phyloP scores from a whole-genome alignment of 805 yeast genomes.

The Kodamaea kakaduensis region DNA sequence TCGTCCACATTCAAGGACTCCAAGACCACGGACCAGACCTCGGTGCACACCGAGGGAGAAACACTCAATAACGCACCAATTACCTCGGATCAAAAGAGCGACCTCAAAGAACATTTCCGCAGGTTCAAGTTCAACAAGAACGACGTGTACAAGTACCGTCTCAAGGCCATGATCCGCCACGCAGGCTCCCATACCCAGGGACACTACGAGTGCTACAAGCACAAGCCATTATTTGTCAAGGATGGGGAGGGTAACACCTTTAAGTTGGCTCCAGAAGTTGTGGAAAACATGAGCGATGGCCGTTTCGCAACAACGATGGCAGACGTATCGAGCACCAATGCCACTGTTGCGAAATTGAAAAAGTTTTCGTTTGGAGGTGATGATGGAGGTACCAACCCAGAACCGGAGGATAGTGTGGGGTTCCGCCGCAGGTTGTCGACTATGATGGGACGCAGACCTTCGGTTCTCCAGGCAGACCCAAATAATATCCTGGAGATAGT shows the following conservation, averaged over 20 bases:
- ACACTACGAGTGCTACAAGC: constrained; percentile 84
- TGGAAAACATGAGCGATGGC: constrained; percentile 14
- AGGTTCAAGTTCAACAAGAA: constrained; percentile 38
- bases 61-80: constrained; percentile 37
- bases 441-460: constrained; percentile 42
- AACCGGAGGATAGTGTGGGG: constrained; percentile 11
- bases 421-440: constrained; percentile 34
- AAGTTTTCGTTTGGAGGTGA: too few species aligned
- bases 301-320: constrained; percentile 11
- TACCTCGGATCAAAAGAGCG: constrained; percentile 33
- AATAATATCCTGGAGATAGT: constrained; percentile 36
- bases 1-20: constrained; percentile 6
- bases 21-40: constrained; percentile 6
- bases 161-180: constrained; percentile 76
- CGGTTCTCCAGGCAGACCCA: constrained; percentile 37
- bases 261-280: constrained; percentile 40
- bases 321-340: not conserved
- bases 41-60: constrained; percentile 14
- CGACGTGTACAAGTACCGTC: constrained; percentile 46
- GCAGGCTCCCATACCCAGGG: constrained; percentile 86
- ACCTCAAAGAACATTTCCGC: constrained; percentile 34
- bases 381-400: too few species aligned
- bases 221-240: constrained; percentile 61
- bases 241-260: constrained; percentile 37
- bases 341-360: not conserved